These are phyloP conservation scores for Euphorbia celastroides DNA, from an alignment of 441 rosid species.

Conservation along the genomic window DNA sequence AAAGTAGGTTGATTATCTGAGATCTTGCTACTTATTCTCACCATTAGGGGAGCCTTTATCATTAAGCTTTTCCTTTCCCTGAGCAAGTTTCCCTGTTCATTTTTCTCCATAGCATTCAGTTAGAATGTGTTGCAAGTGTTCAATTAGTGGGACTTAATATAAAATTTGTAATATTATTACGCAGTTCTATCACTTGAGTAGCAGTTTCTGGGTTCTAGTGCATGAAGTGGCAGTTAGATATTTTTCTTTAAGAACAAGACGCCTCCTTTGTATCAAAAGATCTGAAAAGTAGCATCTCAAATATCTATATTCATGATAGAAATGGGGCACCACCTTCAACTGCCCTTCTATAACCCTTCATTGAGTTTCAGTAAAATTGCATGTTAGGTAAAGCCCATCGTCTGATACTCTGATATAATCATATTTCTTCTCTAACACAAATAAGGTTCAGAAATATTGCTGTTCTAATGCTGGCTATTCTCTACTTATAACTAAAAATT, in stretches of 20 bases:
- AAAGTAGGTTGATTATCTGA: neutral
- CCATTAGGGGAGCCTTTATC: neutral
- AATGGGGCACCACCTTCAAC: neutral
- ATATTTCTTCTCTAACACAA: neutral
- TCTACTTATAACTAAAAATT: neutral
- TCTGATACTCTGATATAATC: neutral
- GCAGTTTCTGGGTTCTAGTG: neutral
- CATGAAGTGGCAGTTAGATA: neutral
- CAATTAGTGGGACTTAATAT: neutral
- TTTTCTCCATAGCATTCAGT: neutral
- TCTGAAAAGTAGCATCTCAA: neutral
- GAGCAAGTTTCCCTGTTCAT: neutral
- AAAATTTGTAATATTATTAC: neutral
- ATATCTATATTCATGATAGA: neutral
- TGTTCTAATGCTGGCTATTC: neutral
- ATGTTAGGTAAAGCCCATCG: neutral
- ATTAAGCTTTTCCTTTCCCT: neutral
- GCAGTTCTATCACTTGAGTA: neutral
- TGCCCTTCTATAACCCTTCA: neutral
- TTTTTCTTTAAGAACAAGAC: neutral
- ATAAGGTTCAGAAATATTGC: neutral
- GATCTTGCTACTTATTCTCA: conserved; percentile 1
- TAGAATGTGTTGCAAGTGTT: neutral
- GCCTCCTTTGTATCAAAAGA: neutral
- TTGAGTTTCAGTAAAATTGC: neutral